Evolutionary conservation across 192 early-diverging fungal species (phyloP).

Genomic region (Umbelopsis vinacea): DNA sequence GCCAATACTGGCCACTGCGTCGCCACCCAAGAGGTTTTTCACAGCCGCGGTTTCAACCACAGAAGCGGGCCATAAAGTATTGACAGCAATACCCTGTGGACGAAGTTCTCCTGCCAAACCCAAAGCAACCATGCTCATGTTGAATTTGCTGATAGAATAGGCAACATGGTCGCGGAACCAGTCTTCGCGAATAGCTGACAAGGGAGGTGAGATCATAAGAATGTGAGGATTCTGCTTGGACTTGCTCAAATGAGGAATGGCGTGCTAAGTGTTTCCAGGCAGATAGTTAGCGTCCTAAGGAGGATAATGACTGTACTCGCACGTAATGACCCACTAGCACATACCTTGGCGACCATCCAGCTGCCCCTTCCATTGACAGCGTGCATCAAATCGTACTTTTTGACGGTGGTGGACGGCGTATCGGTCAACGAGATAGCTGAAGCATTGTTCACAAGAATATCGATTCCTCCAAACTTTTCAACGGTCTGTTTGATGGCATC

Average conservation of each 20-base stretch:
- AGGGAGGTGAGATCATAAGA: conserved; percentile 74
- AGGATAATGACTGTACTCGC: too few relatives aligned
- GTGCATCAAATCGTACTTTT: conserved; percentile 80
- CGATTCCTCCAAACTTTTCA: conserved; percentile 74
- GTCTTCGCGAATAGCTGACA: conserved; percentile 61
- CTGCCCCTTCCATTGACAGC: conserved; percentile 79
- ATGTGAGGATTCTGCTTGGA: conserved; percentile 73
- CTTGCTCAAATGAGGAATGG: conserved; percentile 68
- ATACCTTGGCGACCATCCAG: conserved; percentile 74
- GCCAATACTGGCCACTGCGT: not conserved
- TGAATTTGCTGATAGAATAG: conserved; percentile 73
- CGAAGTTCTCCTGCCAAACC: conserved; percentile 74
- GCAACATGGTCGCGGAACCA: conserved; percentile 74
- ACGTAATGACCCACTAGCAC: not conserved
- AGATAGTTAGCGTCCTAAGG: too few relatives aligned
- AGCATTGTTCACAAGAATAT: conserved; percentile 84
- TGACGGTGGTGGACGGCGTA: conserved; percentile 57
- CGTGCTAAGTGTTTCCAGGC: conserved; percentile 37
- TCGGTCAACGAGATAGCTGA: conserved; percentile 74
- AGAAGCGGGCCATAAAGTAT: conserved; percentile 78
- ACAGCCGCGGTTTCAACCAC: conserved; percentile 65
- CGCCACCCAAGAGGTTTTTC: conserved; percentile 21
- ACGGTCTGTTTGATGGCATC: conserved; percentile 69
- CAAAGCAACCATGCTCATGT: conserved; percentile 77
- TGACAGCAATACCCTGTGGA: conserved; percentile 70